Evolutionary conservation across 208 protist genomes (phyloP), one percentile per base, ranked within the genome.

Genomic region (Zelonia costaricensis): DNA sequence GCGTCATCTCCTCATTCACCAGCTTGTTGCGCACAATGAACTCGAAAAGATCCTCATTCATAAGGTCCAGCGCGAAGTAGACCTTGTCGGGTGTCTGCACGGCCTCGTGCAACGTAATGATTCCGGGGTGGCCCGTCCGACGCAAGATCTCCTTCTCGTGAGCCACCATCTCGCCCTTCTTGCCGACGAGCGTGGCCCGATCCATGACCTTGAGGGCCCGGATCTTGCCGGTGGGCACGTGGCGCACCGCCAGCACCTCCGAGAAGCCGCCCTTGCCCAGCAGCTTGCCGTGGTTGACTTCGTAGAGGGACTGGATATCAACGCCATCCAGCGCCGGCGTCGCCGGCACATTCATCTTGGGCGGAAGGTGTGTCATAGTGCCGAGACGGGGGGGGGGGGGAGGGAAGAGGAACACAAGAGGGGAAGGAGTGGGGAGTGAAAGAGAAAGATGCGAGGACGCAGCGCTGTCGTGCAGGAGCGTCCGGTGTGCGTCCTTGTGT

Each of bases 141-240:
- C 85, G 80, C 33, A 96, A 74, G 31, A 97, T 95, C 46, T 92
- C 80, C 49, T 87, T 86, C 65, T 97, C 92, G 61, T 92, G 86
- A 39, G 84, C 67, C 30, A 95, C 82, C 83, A 93, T 90, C 49
- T 88, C 78, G 0, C 53, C 86, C 59, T 91, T 90, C 60, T 91
- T 92, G 45, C 86, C 90, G 4, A 65, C 75, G 25, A 95, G 66
- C 5, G 65, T 66, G 22, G 62, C 53, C 9, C 80, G 75, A 51
- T 86, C 40, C 69, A 95, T 89, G 18, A 93, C 72, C 61, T 95
- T 95, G 45, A 95, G 61, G 22, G 86, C 90, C 13, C 87, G 79
- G 43, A 80, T 67, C 40, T 82, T 78, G n/a, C 74, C 77, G 0
- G 75, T 91, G 0, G 72, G 75, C 31, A 77, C 68, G 69, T 92